These are phyloP conservation scores for Silene vulgaris DNA, from an alignment of 179 eudicot species.

Conservation along the genomic window DNA sequence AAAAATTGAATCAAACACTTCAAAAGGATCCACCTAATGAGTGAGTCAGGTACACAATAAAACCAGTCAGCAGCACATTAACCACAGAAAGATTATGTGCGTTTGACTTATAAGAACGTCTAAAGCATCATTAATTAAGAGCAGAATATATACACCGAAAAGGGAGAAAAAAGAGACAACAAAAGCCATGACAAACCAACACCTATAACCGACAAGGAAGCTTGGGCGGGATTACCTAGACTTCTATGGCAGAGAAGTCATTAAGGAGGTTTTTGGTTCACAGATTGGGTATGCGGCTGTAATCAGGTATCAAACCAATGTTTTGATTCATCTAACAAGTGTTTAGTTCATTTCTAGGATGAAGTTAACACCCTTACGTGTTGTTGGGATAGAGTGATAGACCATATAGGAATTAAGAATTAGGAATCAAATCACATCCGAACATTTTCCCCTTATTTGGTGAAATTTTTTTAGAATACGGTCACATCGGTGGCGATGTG, in stretches of 20 bases:
- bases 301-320: background rate
- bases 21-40: constrained; percentile 72
- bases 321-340: background rate
- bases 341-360: background rate
- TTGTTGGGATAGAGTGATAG: background rate
- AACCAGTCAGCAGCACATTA: background rate
- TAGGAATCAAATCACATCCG: background rate
- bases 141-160: background rate
- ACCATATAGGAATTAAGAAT: background rate
- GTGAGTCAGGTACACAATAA: constrained; percentile 6
- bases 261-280: background rate
- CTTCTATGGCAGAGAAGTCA: background rate
- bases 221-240: background rate
- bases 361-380: background rate
- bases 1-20: constrained; percentile 62
- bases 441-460: background rate
- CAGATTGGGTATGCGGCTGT: background rate
- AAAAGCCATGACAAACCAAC: constrained; percentile 11
- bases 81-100: background rate
- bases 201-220: constrained; percentile 6
- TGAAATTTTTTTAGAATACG: background rate
- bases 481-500: background rate
- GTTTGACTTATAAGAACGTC: background rate
- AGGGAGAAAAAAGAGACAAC: background rate
- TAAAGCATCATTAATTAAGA: background rate